A percentile compares a stretch with the other conserved stretches of the same genome.
Evolutionary conservation across 345 rosid genomes (phyloP).

Genomic region (Sonneratia alba): DNA sequence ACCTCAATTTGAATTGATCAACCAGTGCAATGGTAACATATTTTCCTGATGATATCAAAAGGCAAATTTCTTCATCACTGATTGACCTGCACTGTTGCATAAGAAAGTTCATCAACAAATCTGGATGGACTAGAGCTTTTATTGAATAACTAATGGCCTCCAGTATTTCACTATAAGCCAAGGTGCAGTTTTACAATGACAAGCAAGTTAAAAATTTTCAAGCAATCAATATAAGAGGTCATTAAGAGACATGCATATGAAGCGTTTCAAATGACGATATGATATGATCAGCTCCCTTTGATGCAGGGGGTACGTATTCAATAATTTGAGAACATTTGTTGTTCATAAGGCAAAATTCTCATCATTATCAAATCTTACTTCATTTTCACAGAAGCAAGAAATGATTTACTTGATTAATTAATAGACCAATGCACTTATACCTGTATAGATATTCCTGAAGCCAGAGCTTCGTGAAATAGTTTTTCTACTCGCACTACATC

Average conservation of each 20-base stretch:
- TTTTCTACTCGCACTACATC: slow-evolving; percentile 79
- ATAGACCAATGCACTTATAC: slow-evolving; percentile 19
- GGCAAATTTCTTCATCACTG: slow-evolving; percentile 52
- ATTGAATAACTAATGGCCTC: not conserved
- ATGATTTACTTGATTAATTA: not conserved
- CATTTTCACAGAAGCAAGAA: not conserved
- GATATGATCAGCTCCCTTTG: not conserved
- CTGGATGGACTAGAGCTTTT: not conserved
- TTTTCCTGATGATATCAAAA: slow-evolving; percentile 64
- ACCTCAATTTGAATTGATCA: slow-evolving; percentile 85
- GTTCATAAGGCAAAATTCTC: not conserved
- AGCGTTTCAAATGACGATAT: not conserved
- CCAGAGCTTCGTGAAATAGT: slow-evolving; percentile 63
- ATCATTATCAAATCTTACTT: not conserved
- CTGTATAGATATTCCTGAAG: slow-evolving; percentile 63
- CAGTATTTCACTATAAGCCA: not conserved
- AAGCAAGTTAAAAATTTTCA: not conserved
- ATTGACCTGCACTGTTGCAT: slow-evolving; percentile 86
- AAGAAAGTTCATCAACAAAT: slow-evolving; percentile 24
- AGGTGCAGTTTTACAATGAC: not conserved
- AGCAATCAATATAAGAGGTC: not conserved
- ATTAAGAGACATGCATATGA: not conserved
- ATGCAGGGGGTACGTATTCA: not conserved
- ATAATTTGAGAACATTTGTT: not conserved
- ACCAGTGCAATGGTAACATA: slow-evolving; percentile 84